These are phyloP conservation scores for Clohesyomyces aquaticus DNA, from an alignment of 495 filamentous ascomycete genomes.

Conservation along the genomic window DNA sequence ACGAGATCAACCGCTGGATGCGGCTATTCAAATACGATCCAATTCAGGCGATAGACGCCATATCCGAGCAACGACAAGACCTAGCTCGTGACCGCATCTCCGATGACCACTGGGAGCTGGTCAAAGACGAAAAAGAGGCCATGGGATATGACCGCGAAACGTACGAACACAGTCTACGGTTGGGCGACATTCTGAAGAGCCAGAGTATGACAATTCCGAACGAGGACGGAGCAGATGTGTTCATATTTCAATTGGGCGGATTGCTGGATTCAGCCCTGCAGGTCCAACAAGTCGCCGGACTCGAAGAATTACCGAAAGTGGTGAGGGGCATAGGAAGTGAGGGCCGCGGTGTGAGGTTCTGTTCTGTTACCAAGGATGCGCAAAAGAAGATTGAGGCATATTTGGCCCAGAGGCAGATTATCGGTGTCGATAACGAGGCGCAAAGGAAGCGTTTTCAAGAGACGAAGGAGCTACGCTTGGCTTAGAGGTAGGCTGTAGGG, in stretches of 20 bases:
- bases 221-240: conserved; percentile 9
- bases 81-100: conserved; percentile 39
- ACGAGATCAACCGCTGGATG: conserved; percentile 36
- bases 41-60: conserved; percentile 27
- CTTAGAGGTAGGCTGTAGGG: no score
- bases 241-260: conserved; percentile 34
- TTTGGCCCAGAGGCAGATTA: conserved; percentile 17
- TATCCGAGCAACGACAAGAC: conserved; percentile 36
- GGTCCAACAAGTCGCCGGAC: conserved; percentile 28
- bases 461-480: no score
- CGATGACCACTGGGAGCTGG: conserved; percentile 37
- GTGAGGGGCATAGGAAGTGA: conserved; percentile 17
- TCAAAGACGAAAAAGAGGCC: conserved; percentile 29
- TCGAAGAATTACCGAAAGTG: conserved; percentile 25
- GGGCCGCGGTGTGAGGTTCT: conserved; percentile 15
- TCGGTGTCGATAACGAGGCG: no score
- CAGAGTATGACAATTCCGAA: conserved; percentile 29
- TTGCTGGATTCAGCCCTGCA: conserved; percentile 25
- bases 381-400: conserved; percentile 26
- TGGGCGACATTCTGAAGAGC: conserved; percentile 24
- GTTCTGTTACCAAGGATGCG: conserved; percentile 19
- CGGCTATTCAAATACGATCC: conserved; percentile 31
- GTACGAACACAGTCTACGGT: conserved; percentile 38
- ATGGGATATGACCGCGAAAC: conserved; percentile 40
- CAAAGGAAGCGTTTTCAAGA: no score